Evolutionary conservation across 371 early-diverging fungal genomes (phyloP).

Genomic region (Mucor piriformis): DNA sequence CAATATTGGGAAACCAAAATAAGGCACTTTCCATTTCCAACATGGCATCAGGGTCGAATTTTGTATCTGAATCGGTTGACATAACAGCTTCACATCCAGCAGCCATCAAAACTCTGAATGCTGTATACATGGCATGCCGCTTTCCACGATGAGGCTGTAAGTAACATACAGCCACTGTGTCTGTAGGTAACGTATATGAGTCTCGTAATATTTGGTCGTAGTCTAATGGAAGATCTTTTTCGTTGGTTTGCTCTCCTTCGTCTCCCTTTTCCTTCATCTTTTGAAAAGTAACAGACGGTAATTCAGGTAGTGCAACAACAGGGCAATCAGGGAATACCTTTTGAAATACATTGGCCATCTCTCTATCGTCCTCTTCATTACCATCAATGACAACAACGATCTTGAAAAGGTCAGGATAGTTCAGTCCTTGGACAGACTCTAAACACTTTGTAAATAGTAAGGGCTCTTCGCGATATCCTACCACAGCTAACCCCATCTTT

Average conservation of each 20-base stretch:
- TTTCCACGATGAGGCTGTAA: slow-evolving; percentile 67
- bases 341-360: slow-evolving; percentile 64
- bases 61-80: slow-evolving; percentile 70
- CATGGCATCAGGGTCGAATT: slow-evolving; percentile 56
- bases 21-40: slow-evolving; percentile 56
- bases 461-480: slow-evolving; percentile 70
- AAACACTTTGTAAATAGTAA: slow-evolving; percentile 57
- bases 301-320: slow-evolving; percentile 46
- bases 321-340: slow-evolving; percentile 55
- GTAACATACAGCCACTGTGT: slow-evolving; percentile 54
- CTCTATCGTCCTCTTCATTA: slow-evolving; percentile 57
- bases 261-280: slow-evolving; percentile 21
- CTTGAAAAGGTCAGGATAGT: slow-evolving; percentile 58
- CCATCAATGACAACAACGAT: slow-evolving; percentile 66
- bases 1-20: slow-evolving; percentile 54
- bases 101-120: slow-evolving; percentile 57
- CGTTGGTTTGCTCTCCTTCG: background rate
- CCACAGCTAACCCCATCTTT: slow-evolving; percentile 51
- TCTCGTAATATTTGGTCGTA: slow-evolving; percentile 21
- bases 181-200: slow-evolving; percentile 34
- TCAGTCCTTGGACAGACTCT: slow-evolving; percentile 51
- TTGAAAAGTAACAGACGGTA: slow-evolving; percentile 42
- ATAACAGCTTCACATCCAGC: slow-evolving; percentile 62
- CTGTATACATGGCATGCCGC: slow-evolving; percentile 70
- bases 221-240: background rate